Conservation (phyloP, 192 early-diverging fungal species). For the Backusella psychrophila region DNA sequence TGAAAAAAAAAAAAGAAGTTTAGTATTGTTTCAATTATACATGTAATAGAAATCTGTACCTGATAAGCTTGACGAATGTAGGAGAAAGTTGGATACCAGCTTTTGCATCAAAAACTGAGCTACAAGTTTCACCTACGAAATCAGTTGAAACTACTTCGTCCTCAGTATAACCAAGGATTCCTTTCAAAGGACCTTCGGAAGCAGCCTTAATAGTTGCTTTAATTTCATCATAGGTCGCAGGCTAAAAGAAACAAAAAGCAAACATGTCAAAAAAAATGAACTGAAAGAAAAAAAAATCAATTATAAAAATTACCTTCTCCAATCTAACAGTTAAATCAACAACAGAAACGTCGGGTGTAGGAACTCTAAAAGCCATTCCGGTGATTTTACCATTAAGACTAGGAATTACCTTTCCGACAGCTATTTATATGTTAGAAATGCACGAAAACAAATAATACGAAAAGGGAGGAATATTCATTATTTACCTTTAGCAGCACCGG, state of each 20-base stretch:
- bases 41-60: conserved; percentile 47
- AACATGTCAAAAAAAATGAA: neutral
- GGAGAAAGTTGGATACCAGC: conserved; percentile 94
- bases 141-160: conserved; percentile 97
- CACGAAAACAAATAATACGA: neutral
- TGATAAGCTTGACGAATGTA: conserved; percentile 91
- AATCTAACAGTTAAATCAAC: conserved; percentile 96
- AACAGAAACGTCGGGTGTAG: conserved; percentile 92
- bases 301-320: conserved; percentile 55
- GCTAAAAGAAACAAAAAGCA: conserved; percentile 12
- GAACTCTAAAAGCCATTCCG: conserved; percentile 97
- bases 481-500: conserved; percentile 94
- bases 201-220: conserved; percentile 85
- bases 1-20: conserved; percentile 49
- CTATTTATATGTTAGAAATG: conserved; percentile 24
- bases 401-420: conserved; percentile 98
- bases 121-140: conserved; percentile 89
- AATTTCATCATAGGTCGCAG: conserved; percentile 90
- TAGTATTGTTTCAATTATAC: neutral
- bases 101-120: conserved; percentile 94
- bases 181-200: conserved; percentile 75
- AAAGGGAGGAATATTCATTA: neutral
- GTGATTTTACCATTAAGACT: conserved; percentile 82
- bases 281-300: neutral
- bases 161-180: conserved; percentile 90